phyloP scores from a whole-genome alignment of 2,329 filamentous ascomycete genomes.

The Fusarium armeniacum region DNA sequence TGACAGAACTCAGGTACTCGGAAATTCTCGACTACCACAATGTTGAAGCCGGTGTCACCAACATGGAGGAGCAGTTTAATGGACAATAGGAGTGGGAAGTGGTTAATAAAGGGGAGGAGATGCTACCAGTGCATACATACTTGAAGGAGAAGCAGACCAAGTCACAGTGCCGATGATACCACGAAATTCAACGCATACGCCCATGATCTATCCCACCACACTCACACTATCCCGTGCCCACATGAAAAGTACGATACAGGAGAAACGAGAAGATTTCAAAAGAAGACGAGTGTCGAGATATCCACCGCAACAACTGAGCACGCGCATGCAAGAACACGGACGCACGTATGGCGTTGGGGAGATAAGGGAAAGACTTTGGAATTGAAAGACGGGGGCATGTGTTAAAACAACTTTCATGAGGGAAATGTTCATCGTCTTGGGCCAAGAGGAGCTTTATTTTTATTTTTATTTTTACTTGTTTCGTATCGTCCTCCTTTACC shows the following conservation, averaged over 20 bases:
- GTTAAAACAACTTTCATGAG: slow-evolving; percentile 13
- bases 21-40: slow-evolving; percentile 99
- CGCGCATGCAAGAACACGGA: slow-evolving; percentile 40
- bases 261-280: slow-evolving; percentile 31
- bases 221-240: slow-evolving; percentile 32
- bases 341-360: slow-evolving; percentile 52
- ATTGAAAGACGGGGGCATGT: slow-evolving; percentile 21
- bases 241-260: slow-evolving; percentile 35
- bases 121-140: slow-evolving; percentile 40
- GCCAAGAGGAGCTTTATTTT: slow-evolving; percentile 26
- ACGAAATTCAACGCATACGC: slow-evolving; percentile 52
- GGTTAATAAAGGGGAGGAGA: slow-evolving; percentile 51
- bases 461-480: slow-evolving; percentile 8
- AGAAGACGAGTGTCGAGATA: slow-evolving; percentile 21
- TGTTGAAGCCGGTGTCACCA: slow-evolving; percentile 70
- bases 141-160: slow-evolving; percentile 42
- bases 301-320: slow-evolving; percentile 29
- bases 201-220: slow-evolving; percentile 40
- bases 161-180: slow-evolving; percentile 54
- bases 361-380: slow-evolving; percentile 41
- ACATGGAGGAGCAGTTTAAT: slow-evolving; percentile 58
- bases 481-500: slow-evolving; percentile 10
- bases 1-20: slow-evolving; percentile 79
- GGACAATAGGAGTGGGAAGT: slow-evolving; percentile 54
- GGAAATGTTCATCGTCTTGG: slow-evolving; percentile 21